Evolutionary conservation across 352 stramenopile species (phyloP).

Genomic region (Aphanomyces euteiches): DNA sequence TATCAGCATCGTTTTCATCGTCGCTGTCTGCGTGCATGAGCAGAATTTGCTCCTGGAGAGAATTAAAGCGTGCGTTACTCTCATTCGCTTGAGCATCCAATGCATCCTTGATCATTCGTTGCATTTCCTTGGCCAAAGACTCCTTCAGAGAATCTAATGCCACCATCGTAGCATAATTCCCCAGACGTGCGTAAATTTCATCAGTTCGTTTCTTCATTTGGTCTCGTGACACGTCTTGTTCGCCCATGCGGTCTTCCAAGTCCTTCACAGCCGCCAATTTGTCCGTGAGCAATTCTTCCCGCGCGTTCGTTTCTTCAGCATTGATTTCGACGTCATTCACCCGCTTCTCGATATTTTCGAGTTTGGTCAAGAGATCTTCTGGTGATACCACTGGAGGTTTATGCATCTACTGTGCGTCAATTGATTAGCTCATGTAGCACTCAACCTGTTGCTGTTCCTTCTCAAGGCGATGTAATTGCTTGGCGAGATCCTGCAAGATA

Average conservation of each 20-base stretch:
- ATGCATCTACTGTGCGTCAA: no score
- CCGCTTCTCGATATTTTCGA: slow-evolving; percentile 17
- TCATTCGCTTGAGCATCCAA: neutral
- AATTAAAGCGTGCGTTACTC: neutral
- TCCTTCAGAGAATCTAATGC: slow-evolving; percentile 12
- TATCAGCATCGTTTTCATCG: neutral
- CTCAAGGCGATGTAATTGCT: slow-evolving; percentile 8
- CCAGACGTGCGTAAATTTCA: neutral
- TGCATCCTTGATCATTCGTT: slow-evolving; percentile 3
- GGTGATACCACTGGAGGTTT: neutral
- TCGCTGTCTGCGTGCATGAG: neutral
- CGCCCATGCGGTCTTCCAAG: neutral
- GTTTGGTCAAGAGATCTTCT: slow-evolving; percentile 19
- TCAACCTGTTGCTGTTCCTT: slow-evolving; percentile 16
- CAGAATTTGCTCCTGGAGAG: neutral
- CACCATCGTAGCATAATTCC: neutral
- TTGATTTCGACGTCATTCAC: slow-evolving; percentile 18
- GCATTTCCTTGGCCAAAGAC: slow-evolving; percentile 6
- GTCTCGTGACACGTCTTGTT: neutral
- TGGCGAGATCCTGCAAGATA: slow-evolving; percentile 24
- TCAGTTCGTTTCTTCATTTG: neutral
- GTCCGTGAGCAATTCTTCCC: neutral
- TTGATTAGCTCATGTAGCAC: neutral
- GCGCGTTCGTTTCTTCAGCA: neutral
- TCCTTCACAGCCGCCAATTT: slow-evolving; percentile 19